Evolutionary conservation across 2,329 filamentous ascomycete genomes (phyloP), one percentile per base, ranked within the genome.

Genomic region (Elsinoe ampelina): DNA sequence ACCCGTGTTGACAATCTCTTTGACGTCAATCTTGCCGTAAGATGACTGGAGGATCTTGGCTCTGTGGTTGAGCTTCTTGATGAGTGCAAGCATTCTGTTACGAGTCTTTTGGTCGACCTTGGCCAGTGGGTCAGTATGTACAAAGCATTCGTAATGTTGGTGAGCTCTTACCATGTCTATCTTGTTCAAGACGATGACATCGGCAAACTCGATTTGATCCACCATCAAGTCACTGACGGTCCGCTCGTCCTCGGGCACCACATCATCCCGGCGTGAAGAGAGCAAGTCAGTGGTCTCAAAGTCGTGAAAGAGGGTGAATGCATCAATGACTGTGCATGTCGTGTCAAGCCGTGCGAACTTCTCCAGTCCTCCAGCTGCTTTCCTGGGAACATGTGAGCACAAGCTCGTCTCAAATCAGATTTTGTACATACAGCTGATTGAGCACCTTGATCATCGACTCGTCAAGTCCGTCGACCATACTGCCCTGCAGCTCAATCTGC

Each of bases 151-250:
- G 12, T 26, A 12, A 8, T 32, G 22, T 3, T 12, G 32, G 36
- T 20, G 2, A 12, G 3, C 2, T 11, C 10, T 11, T 22, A 48
- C 54, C 54, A 56, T 56, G 26, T 56, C 54, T 12, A 56, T 73
- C 68, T 89, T 89, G 70, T 89, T 89, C 17, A 88, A 70, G 2
- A 88, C 76, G 12, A 89, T 77, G 5, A 88, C 84, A 61, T 89
- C 84, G 0, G 85, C 84, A 62, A 89, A 89, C 68, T 89, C 86
- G 58, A 89, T 86, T 64, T 89, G 85, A 62, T 89, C 85, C 0
- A 87, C 84, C 77, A 88, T 86, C 0, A 89, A 75, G 61, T 89
- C 85, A 0, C 84, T 87, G 2, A 89, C 85, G 0, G 84, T 88
- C 0, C 85, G 74, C 61, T 89, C 84, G 59, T 89, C 86, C 61